These are phyloP conservation scores for Leccinum aurantiacum DNA, from an alignment of 768 basidiomycete species.

Conservation along the genomic window DNA sequence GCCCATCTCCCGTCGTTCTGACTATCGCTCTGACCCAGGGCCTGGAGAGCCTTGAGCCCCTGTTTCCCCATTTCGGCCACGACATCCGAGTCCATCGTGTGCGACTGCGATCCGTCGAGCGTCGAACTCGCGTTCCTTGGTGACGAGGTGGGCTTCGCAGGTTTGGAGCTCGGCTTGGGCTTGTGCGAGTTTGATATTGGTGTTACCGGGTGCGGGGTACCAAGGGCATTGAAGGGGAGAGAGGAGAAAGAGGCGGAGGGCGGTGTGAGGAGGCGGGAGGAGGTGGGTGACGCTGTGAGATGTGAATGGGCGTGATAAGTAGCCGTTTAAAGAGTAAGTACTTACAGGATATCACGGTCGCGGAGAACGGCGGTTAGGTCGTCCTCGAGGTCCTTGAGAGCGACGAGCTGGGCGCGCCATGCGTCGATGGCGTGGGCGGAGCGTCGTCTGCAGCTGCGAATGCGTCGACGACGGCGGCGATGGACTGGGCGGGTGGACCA, in stretches of 20 bases:
- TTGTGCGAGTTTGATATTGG: conserved; percentile 50
- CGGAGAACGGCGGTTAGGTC: no score
- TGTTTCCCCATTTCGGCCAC: conserved; percentile 64
- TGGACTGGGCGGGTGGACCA: neutral
- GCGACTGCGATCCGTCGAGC: conserved; percentile 38
- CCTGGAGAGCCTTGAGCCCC: conserved; percentile 39
- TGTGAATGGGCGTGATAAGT: no score
- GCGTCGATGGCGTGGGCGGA: conserved; percentile 62
- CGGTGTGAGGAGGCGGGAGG: no score
- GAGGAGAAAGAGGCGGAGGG: no score
- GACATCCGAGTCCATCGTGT: conserved; percentile 59
- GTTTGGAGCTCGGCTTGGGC: conserved; percentile 81
- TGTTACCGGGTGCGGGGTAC: conserved; percentile 11
- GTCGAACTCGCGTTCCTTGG: conserved; percentile 66
- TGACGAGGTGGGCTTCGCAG: conserved; percentile 71
- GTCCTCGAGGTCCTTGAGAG: conserved; percentile 42
- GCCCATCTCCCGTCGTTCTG: no score
- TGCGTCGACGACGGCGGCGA: conserved; percentile 49
- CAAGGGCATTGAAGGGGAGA: no score
- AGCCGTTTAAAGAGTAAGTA: no score
- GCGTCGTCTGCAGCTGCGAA: conserved; percentile 70
- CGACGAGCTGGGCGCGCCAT: conserved; percentile 62
- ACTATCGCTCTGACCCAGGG: conserved; percentile 2
- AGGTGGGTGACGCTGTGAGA: no score
- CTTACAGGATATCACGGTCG: no score